Percentiles rank a stretch among this genome's conserved stretches.
Evolutionary conservation across 2,329 filamentous ascomycete species (phyloP).

Genomic region (Ceratocystiopsis sp.): DNA sequence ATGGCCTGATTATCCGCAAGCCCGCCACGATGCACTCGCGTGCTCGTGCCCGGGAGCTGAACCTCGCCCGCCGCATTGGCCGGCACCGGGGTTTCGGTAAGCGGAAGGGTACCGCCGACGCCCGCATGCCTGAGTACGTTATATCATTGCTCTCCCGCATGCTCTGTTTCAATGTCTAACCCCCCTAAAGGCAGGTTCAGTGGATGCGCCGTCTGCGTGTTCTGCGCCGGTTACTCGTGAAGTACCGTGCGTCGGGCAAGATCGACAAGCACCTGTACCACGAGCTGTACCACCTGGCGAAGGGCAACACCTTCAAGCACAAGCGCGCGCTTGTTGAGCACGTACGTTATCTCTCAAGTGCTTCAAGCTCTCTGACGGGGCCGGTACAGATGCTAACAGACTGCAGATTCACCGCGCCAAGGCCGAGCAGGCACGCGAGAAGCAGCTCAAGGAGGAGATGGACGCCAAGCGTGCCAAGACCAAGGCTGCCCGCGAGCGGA

Average conservation of each 20-base stretch:
- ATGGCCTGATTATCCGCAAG: slow-evolving; percentile 99
- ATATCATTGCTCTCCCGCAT: background rate
- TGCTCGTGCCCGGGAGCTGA: slow-evolving; percentile 87
- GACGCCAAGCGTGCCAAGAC: slow-evolving; percentile 99
- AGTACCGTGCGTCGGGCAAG: slow-evolving; percentile 99
- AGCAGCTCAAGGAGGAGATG: slow-evolving; percentile 97
- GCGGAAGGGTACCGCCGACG: slow-evolving; percentile 99
- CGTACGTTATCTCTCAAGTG: slow-evolving; percentile 45
- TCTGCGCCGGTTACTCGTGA: slow-evolving; percentile 95
- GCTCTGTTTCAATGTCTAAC: background rate
- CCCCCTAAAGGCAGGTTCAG: slow-evolving; percentile 57
- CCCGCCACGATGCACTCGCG: slow-evolving; percentile 99
- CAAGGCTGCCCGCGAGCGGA: slow-evolving; percentile 99
- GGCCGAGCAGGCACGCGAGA: slow-evolving; percentile 97
- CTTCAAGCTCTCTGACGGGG: background rate
- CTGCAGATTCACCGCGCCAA: slow-evolving; percentile 97
- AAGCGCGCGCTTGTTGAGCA: slow-evolving; percentile 99
- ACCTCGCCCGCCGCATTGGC: slow-evolving; percentile 83
- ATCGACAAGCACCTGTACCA: slow-evolving; percentile 99
- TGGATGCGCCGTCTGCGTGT: slow-evolving; percentile 99
- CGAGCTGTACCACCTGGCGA: slow-evolving; percentile 99
- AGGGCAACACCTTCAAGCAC: slow-evolving; percentile 99
- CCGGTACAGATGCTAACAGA: no score
- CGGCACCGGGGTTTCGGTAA: slow-evolving; percentile 99
- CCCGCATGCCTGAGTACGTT: slow-evolving; percentile 92